phyloP scores from a whole-genome alignment of 1,284 basidiomycete genomes.

The Ganoderma meredithae region DNA sequence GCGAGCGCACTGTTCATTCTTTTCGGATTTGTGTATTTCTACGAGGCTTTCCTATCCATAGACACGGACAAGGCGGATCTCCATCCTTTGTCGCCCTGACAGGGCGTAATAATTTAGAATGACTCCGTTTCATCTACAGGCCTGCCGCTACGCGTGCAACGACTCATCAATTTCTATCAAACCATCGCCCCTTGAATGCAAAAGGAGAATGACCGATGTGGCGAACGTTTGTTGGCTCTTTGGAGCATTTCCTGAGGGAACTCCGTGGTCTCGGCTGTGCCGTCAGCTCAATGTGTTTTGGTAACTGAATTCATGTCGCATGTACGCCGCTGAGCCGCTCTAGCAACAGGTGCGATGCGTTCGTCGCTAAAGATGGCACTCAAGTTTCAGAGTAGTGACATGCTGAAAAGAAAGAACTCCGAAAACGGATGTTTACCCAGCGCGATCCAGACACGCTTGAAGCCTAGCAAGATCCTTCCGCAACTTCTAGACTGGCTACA shows the following conservation, averaged over 20 bases:
- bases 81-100: conserved; percentile 34
- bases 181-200: neutral
- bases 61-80: conserved; percentile 44
- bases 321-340: neutral
- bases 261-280: neutral
- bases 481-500: neutral
- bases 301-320: neutral
- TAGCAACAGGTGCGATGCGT: neutral
- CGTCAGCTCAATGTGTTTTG: neutral
- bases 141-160: conserved; percentile 15
- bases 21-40: conserved; percentile 82
- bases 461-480: neutral
- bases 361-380: neutral
- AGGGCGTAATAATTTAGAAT: conserved; percentile 19
- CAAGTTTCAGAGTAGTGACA: neutral
- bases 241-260: too few species aligned
- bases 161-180: neutral
- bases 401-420: neutral
- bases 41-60: conserved; percentile 63
- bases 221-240: too few species aligned
- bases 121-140: neutral
- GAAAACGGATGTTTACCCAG: neutral
- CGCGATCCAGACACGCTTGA: neutral
- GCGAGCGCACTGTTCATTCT: conserved; percentile 86
- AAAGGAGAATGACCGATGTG: too few species aligned